phyloP scores from a whole-genome alignment of 306 rosid species.

The Heteromeles arbutifolia region DNA sequence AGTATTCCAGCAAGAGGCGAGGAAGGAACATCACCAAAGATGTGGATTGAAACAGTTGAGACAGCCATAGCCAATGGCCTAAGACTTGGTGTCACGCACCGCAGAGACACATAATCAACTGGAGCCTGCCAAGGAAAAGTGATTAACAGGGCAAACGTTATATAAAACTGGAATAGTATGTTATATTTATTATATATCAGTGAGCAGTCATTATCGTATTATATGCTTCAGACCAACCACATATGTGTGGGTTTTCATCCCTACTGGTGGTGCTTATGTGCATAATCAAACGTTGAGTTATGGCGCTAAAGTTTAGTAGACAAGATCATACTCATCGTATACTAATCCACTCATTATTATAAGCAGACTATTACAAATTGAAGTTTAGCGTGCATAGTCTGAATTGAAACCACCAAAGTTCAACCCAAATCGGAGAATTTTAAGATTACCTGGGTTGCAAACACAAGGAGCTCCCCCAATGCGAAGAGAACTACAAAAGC shows the following conservation, averaged over 20 bases:
- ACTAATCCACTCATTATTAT: background rate
- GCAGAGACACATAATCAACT: constrained; percentile 78
- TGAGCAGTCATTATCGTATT: background rate
- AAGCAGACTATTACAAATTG: background rate
- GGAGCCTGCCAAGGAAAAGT: constrained; percentile 74
- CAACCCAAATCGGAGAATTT: constrained; percentile 7
- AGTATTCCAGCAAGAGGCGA: constrained; percentile 90
- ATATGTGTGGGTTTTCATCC: background rate
- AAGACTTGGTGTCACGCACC: constrained; percentile 69
- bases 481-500: constrained; percentile 58
- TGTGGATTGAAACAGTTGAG: constrained; percentile 81
- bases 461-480: constrained; percentile 77
- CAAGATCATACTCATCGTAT: background rate
- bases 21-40: constrained; percentile 93
- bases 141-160: background rate
- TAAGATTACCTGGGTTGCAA: constrained; percentile 70
- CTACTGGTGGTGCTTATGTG: background rate
- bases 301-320: background rate
- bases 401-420: background rate
- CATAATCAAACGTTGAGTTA: background rate
- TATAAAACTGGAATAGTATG: background rate
- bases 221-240: background rate
- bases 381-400: background rate
- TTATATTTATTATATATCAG: background rate
- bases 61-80: constrained; percentile 90